A percentile compares a stretch with the other conserved stretches of the same genome.
Conservation (phyloP, 192 early-diverging fungal species). For the Linnemannia zychae region DNA sequence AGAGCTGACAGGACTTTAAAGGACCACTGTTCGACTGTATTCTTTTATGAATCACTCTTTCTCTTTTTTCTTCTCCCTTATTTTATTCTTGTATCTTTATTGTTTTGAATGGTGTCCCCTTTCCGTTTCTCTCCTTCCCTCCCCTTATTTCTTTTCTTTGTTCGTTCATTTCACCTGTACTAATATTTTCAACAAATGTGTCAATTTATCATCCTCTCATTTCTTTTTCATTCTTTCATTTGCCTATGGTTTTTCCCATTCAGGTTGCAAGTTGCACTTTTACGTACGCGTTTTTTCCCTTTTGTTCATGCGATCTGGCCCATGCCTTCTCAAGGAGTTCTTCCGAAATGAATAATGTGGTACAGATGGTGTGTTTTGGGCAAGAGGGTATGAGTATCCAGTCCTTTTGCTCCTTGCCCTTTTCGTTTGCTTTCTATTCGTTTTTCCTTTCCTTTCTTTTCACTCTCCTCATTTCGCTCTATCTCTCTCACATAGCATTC, state of each 20-base stretch:
- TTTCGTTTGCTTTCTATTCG: neutral
- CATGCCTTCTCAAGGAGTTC: neutral
- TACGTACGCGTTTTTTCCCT: neutral
- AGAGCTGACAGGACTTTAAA: neutral
- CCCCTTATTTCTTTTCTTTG: constrained; percentile 5
- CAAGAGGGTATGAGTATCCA: neutral
- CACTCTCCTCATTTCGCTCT: neutral
- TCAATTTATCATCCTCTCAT: neutral
- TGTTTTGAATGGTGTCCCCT: neutral
- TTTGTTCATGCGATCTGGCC: neutral
- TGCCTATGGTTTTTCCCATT: neutral
- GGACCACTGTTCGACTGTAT: neutral
- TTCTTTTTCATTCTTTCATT: neutral
- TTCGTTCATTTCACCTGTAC: neutral
- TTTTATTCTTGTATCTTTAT: neutral
- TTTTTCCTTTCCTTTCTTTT: constrained; percentile 20
- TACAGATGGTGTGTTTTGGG: neutral
- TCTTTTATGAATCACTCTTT: neutral
- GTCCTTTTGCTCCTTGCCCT: neutral
- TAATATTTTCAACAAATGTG: constrained; percentile 5
- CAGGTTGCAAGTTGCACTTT: neutral
- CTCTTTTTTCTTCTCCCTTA: neutral
- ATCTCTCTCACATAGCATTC: neutral
- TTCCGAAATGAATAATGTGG: neutral
- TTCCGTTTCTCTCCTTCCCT: neutral